Conservation (phyloP, 2,329 filamentous ascomycete genomes). For the Xylariales sp. region DNA sequence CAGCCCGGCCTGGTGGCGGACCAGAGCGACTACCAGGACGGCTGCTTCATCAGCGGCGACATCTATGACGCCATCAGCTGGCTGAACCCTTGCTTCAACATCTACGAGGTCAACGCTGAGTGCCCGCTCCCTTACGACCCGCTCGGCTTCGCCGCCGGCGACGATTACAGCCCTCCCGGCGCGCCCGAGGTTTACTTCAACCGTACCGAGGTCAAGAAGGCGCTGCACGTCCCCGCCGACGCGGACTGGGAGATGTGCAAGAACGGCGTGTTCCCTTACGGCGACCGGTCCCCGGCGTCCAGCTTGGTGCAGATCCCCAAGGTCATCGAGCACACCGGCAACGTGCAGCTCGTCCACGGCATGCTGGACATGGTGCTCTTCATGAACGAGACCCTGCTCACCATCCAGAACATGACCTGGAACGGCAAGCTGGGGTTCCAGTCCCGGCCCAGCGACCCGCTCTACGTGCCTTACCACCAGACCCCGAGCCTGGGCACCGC, state of each 20-base stretch:
- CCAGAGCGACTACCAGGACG: too few relatives aligned
- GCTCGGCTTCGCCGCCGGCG: constrained; percentile 15
- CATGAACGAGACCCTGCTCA: constrained; percentile 61
- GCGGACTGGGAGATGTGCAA: constrained; percentile 54
- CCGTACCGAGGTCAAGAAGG: constrained; percentile 19
- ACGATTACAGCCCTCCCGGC: constrained; percentile 7
- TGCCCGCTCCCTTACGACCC: too few relatives aligned
- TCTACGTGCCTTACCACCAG: constrained; percentile 61
- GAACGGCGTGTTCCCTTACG: constrained; percentile 27
- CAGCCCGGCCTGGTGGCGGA: too few relatives aligned
- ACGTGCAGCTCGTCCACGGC: constrained; percentile 68
- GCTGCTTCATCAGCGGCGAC: background rate
- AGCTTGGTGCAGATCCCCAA: constrained; percentile 54
- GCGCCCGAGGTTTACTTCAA: constrained; percentile 46
- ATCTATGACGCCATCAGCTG: background rate
- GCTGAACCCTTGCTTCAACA: too few relatives aligned
- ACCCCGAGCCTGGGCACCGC: constrained; percentile 35
- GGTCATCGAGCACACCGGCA: constrained; percentile 66
- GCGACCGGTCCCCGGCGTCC: constrained; percentile 47
- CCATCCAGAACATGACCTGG: constrained; percentile 77
- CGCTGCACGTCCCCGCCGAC: constrained; percentile 21
- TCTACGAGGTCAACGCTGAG: too few relatives aligned
- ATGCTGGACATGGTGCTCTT: constrained; percentile 61
- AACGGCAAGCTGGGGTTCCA: constrained; percentile 65
- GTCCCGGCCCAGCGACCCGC: constrained; percentile 48